Evolutionary conservation across 306 rosid species (phyloP).

Genomic region (Ceratonia siliqua): DNA sequence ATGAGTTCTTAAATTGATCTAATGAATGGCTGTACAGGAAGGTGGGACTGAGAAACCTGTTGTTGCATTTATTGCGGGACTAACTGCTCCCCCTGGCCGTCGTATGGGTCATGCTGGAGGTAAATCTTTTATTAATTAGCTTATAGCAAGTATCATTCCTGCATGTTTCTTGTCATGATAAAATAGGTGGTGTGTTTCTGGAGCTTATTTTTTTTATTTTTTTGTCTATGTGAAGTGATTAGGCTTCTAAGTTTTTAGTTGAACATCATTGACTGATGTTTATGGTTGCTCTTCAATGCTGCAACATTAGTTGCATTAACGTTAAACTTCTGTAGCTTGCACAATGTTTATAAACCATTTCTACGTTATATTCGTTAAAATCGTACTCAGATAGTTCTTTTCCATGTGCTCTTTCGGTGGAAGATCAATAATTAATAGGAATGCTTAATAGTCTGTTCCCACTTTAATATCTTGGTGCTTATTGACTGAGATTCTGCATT

Average conservation of each 20-base stretch:
- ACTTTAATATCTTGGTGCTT: no score
- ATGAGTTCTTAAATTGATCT: constrained; percentile 24
- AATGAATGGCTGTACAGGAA: constrained; percentile 56
- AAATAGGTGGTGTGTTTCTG: constrained; percentile 1
- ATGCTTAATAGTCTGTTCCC: no score
- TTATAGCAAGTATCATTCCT: not conserved
- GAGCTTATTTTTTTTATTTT: not conserved
- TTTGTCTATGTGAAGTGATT: not conserved
- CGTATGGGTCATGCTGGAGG: constrained; percentile 99
- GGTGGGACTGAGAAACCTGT: constrained; percentile 96
- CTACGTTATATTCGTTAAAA: no score
- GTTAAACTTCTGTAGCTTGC: no score
- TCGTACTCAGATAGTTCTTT: no score
- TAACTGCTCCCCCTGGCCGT: constrained; percentile 99
- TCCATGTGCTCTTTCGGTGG: no score
- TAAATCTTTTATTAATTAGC: constrained; percentile 27
- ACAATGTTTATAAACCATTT: no score
- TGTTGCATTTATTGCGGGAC: constrained; percentile 96
- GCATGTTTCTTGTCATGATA: not conserved
- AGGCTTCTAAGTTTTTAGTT: not conserved
- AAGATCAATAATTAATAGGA: no score
- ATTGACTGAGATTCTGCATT: no score
- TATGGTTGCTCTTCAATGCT: not conserved
- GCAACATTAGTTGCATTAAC: no score
- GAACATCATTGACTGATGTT: not conserved